Base-by-base conservation (phyloP, 192 early-diverging fungal species). In the Podila epigama region DNA sequence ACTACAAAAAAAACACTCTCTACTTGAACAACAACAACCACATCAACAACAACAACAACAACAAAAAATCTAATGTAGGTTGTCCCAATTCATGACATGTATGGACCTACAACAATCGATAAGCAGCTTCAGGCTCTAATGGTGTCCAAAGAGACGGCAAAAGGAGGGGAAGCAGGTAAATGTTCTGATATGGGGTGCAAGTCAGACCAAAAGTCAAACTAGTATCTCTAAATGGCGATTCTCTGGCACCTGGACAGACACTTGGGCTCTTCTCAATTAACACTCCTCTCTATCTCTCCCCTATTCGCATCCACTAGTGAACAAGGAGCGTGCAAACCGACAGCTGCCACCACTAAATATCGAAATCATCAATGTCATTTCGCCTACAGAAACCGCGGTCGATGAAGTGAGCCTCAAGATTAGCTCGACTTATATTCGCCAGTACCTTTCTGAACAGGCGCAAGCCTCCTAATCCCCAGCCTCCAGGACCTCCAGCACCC, bases 91-190 rank as follows among this genome's bases (percentile, higher is more conserved):
- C 69, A 75, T 27, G 96, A 99, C 79, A 88, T 87, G 1, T 95
- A 88, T 70, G 97, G 97, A 0, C 97, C 97, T 1, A 96, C 95
- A 0, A 83, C 86, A 5, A 86, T 84, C 0, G 93, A 94, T 35
- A 58, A 87, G 0, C 80, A 88, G 1, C 85, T 99, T 18, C 83
- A 91, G 44, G 93, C 91, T 2, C 73, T 99, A 31, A 93, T 96
- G 11, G 91, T 92, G 25, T 95, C 93, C 11, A 81, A 84, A 27
- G 97, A 99, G 63, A 97, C 97, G 0, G 52, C 86, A 39, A 61
- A 75, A 18, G 94, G 92, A n/a, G 93, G 91, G 22, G 78, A 83
- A 54, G 80, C 85, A 50, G 91, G 93, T 94, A 85, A 18, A 69
- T 51, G 8, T 22, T 20, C 18, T 35, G 5, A 37, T 12, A 31